Evolutionary conservation across 2,329 filamentous ascomycete genomes (phyloP).

Genomic region (Stagonosporopsis chrysanthemi): DNA sequence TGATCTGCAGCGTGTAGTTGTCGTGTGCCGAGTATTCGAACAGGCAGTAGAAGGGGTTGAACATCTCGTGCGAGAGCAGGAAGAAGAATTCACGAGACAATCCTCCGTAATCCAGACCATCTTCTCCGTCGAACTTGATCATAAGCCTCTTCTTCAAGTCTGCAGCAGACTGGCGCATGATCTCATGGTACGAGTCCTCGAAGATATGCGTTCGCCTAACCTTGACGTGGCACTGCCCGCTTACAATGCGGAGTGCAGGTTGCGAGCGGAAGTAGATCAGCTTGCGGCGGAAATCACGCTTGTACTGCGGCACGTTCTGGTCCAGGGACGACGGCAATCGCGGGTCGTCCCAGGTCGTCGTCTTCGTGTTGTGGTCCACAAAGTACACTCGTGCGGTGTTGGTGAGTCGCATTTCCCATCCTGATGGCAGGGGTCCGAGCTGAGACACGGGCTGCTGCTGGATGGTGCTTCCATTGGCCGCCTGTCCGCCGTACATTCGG

Average conservation of each 20-base stretch:
- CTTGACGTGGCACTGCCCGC: conserved; percentile 98
- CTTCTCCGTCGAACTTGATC: conserved; percentile 99
- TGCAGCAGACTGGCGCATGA: conserved; percentile 92
- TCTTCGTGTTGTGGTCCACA: conserved; percentile 99
- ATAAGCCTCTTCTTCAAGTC: conserved; percentile 98
- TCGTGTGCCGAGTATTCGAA: conserved; percentile 99
- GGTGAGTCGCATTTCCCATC: conserved; percentile 99
- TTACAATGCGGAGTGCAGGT: conserved; percentile 91
- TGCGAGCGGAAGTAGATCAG: conserved; percentile 99
- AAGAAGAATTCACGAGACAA: conserved; percentile 98
- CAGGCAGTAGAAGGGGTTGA: conserved; percentile 99
- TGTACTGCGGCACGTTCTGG: conserved; percentile 98
- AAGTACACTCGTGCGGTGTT: conserved; percentile 99
- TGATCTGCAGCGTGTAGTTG: conserved; percentile 99
- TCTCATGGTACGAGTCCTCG: conserved; percentile 98
- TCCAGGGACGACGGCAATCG: conserved; percentile 93
- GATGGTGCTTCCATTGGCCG: conserved; percentile 76
- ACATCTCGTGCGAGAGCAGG: conserved; percentile 99
- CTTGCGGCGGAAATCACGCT: conserved; percentile 97
- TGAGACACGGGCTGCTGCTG: conserved; percentile 98
- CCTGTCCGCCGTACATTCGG: conserved; percentile 94
- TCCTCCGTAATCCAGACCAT: conserved; percentile 97
- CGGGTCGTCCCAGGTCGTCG: conserved; percentile 98
- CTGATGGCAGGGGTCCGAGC: conserved; percentile 90
- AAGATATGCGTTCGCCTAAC: conserved; percentile 96